These are phyloP conservation scores for Secale cereale DNA, from an alignment of 176 grass and related monocot genomes.

Conservation along the genomic window DNA sequence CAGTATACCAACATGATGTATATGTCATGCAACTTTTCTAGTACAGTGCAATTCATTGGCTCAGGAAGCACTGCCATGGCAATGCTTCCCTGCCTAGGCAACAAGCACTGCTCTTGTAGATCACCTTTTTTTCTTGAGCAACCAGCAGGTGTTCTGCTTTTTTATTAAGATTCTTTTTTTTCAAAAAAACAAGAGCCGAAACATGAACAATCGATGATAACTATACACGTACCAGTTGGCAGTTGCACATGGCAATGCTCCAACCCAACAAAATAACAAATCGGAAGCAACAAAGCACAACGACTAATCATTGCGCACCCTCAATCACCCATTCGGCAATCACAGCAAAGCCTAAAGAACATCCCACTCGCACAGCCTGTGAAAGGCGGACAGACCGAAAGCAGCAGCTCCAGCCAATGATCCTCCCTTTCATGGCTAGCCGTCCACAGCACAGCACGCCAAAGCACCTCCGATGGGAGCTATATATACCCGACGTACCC, in stretches of 20 bases:
- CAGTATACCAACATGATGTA: too few relatives aligned
- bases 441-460: not conserved
- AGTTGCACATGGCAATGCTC: too few relatives aligned
- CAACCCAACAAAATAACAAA: not conserved
- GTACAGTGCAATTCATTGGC: too few relatives aligned
- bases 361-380: constrained; percentile 8
- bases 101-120: too few relatives aligned
- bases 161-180: too few relatives aligned
- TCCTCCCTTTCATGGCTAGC: not conserved
- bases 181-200: too few relatives aligned
- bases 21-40: too few relatives aligned
- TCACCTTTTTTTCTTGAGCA: too few relatives aligned
- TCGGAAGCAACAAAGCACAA: not conserved
- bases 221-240: not conserved
- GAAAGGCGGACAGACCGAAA: not conserved
- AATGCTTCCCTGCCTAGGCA: too few relatives aligned
- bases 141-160: too few relatives aligned
- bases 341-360: not conserved
- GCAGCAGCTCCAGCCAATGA: not conserved
- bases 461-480: not conserved
- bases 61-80: too few relatives aligned
- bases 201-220: not conserved
- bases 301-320: not conserved
- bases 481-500: not conserved
- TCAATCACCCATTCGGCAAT: not conserved